phyloP scores from a whole-genome alignment of 1,284 basidiomycete genomes.

The Quambalaria eucalypti region DNA sequence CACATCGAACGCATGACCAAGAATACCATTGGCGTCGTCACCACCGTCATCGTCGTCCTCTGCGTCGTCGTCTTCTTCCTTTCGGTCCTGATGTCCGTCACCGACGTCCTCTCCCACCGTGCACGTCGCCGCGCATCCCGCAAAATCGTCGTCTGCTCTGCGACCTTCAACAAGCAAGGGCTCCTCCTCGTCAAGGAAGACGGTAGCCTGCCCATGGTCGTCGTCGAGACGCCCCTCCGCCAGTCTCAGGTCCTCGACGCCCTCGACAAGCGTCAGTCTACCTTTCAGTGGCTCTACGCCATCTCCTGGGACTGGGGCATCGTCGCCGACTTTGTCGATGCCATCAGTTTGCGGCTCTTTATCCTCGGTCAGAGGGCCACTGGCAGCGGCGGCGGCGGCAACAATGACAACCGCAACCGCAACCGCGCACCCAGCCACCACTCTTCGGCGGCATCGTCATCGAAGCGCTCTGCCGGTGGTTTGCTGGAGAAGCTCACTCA shows the following conservation, averaged over 20 bases:
- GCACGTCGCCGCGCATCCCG: constrained; percentile 49
- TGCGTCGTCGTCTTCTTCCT: constrained; percentile 50
- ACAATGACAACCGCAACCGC: not conserved
- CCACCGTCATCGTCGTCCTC: constrained; percentile 50
- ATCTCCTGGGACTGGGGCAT: constrained; percentile 53
- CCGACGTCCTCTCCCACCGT: constrained; percentile 47
- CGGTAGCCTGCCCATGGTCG: constrained; percentile 52
- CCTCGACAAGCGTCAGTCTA: constrained; percentile 50
- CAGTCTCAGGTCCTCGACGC: constrained; percentile 49
- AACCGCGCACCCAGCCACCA: not conserved
- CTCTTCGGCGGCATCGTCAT: not conserved
- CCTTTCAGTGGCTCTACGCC: constrained; percentile 54
- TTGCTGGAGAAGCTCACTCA: not conserved
- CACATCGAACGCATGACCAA: constrained; percentile 11
- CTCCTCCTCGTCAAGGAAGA: constrained; percentile 52
- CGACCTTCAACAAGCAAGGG: constrained; percentile 51
- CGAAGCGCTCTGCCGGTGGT: not conserved
- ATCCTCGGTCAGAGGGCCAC: not conserved
- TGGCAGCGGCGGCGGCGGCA: not conserved
- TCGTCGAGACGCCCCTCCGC: constrained; percentile 51
- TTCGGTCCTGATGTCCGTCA: constrained; percentile 48
- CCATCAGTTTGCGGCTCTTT: constrained; percentile 45
- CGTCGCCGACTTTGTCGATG: constrained; percentile 49
- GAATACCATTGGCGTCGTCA: constrained; percentile 29
- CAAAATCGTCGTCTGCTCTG: constrained; percentile 52